Conservation (phyloP, 2,329 filamentous ascomycete species). For the Juglanconis sp. region DNA sequence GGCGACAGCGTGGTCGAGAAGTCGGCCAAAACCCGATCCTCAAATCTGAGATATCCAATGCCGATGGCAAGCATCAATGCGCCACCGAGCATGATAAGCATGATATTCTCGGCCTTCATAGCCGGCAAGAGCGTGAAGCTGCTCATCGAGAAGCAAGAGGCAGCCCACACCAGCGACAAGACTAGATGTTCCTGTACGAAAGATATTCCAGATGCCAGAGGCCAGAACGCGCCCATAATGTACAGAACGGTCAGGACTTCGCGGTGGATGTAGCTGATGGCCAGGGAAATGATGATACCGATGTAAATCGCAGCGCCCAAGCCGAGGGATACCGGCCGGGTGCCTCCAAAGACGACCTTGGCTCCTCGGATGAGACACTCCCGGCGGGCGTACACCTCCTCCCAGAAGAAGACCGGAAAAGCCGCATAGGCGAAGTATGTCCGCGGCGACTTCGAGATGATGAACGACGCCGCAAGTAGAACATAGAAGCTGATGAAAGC, state of each 20-base stretch:
- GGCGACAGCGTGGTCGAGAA: conserved; percentile 31
- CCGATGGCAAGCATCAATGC: conserved; percentile 74
- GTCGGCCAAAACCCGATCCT: conserved; percentile 57
- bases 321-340: conserved; percentile 40
- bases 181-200: conserved; percentile 67
- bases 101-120: conserved; percentile 75
- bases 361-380: conserved; percentile 65
- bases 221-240: conserved; percentile 74
- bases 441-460: conserved; percentile 72
- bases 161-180: conserved; percentile 68
- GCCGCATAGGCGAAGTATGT: conserved; percentile 90
- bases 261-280: conserved; percentile 86
- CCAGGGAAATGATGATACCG: conserved; percentile 74
- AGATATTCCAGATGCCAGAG: conserved; percentile 64
- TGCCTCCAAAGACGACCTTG: conserved; percentile 65
- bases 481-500: conserved; percentile 76
- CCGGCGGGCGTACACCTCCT: conserved; percentile 82
- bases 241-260: conserved; percentile 84
- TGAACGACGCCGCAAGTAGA: conserved; percentile 72
- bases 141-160: conserved; percentile 81
- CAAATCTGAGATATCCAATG: conserved; percentile 74
- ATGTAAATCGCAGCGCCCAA: conserved; percentile 68
- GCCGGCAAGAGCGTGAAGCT: conserved; percentile 85
- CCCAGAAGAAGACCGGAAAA: conserved; percentile 95
- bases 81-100: conserved; percentile 72